phyloP scores from a whole-genome alignment of 176 grass and related monocot genomes.

The Carex scoparia region DNA sequence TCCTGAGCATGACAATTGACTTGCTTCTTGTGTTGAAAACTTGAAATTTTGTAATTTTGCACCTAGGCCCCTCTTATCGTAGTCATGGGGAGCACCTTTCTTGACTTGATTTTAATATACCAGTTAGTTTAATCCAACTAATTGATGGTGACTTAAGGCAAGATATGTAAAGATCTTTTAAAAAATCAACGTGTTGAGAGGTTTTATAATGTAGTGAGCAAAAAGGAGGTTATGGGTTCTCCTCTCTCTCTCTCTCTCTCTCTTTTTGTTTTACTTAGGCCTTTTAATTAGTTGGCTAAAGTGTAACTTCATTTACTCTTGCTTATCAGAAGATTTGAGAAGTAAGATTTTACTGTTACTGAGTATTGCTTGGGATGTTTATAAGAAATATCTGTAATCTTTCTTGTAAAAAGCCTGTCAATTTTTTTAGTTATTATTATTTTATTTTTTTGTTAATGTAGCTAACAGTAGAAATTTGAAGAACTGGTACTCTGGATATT shows the following conservation, averaged over 20 bases:
- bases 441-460: neutral
- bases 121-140: conserved; percentile 17
- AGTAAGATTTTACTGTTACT: neutral
- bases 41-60: neutral
- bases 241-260: no score
- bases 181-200: neutral
- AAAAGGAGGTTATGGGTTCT: neutral
- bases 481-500: neutral
- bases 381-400: neutral
- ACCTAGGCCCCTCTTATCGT: neutral
- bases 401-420: neutral
- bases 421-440: neutral
- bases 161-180: conserved; percentile 2
- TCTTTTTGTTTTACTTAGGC: neutral
- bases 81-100: conserved; percentile 20
- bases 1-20: conserved; percentile 21
- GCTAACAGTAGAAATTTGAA: neutral
- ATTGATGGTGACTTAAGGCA: conserved; percentile 11
- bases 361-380: neutral
- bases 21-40: neutral
- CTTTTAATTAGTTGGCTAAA: neutral
- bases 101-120: conserved; percentile 22
- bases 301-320: neutral
- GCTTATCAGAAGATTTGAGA: no score
- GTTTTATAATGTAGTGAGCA: neutral